Conservation (phyloP, 371 early-diverging fungal genomes). For the Zychaea mexicana region DNA sequence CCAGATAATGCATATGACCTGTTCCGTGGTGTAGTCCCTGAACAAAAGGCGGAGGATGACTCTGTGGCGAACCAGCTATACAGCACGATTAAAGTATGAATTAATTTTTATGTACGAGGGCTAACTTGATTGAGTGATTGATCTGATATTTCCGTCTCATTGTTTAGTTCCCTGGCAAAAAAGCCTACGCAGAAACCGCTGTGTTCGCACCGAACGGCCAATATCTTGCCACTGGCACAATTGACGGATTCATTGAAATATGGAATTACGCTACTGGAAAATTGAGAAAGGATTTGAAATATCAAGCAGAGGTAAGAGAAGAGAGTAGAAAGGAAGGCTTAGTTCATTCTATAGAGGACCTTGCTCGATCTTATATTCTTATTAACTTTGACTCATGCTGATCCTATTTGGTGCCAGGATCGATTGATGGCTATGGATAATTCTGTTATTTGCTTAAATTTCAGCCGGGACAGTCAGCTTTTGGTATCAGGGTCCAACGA, state of each 20-base stretch:
- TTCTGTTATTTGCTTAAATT: conserved; percentile 76
- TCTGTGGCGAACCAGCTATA: conserved; percentile 65
- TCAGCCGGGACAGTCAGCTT: conserved; percentile 75
- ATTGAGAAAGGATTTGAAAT: conserved; percentile 82
- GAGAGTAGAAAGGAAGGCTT: too few species aligned
- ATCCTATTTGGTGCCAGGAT: conserved; percentile 45
- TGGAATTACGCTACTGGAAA: conserved; percentile 93
- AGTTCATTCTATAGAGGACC: background rate
- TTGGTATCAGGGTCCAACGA: conserved; percentile 87
- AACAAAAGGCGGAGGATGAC: conserved; percentile 69
- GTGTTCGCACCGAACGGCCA: conserved; percentile 85
- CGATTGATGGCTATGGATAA: conserved; percentile 90
- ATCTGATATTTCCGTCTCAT: background rate
- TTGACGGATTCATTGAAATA: conserved; percentile 93
- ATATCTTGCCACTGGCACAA: conserved; percentile 84
- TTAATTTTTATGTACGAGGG: too few species aligned
- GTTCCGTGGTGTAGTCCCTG: conserved; percentile 67
- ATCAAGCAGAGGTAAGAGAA: conserved; percentile 77
- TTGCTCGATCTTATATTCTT: background rate
- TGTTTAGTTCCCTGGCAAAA: conserved; percentile 79
- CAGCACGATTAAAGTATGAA: conserved; percentile 73
- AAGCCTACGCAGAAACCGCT: conserved; percentile 77
- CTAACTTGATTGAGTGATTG: background rate
- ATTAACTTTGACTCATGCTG: too few species aligned
- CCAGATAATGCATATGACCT: conserved; percentile 73